Conservation (phyloP, 352 stramenopile species). For the Pythium pyrilobum region DNA sequence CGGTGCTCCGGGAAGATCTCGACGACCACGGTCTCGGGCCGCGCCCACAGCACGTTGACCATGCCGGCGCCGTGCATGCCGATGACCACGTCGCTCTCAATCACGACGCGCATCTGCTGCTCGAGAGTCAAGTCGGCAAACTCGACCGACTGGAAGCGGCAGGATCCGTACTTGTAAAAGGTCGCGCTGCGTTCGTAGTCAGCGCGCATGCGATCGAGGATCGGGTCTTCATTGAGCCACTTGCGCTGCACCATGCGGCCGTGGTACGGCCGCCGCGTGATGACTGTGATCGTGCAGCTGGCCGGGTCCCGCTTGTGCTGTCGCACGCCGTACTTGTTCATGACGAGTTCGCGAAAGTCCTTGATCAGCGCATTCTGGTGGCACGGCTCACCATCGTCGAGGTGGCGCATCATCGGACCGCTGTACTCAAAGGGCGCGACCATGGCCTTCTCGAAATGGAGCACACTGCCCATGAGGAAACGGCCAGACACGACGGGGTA, state of each 20-base stretch:
- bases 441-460: constrained; percentile 36
- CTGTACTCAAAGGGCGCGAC: constrained; percentile 43
- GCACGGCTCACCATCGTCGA: constrained; percentile 56
- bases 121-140: constrained; percentile 23
- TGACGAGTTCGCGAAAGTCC: constrained; percentile 29
- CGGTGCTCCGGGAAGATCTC: constrained; percentile 32
- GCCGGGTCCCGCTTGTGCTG: background rate
- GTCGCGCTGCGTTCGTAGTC: constrained; percentile 8
- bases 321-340: background rate
- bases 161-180: constrained; percentile 17
- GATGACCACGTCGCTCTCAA: constrained; percentile 30
- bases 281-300: constrained; percentile 37
- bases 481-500: constrained; percentile 11
- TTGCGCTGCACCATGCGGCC: constrained; percentile 50
- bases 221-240: constrained; percentile 48
- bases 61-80: constrained; percentile 41
- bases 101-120: constrained; percentile 27
- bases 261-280: constrained; percentile 43
- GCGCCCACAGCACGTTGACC: constrained; percentile 31
- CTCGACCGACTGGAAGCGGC: constrained; percentile 29
- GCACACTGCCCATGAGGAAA: constrained; percentile 20
- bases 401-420: constrained; percentile 58
- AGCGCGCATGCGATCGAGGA: constrained; percentile 15
- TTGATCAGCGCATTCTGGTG: constrained; percentile 37
- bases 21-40: constrained; percentile 24